Evolutionary conservation across 2,329 filamentous ascomycete species (phyloP), one percentile per base, ranked within the genome.

Genomic region (Trichoderma atroviride): DNA sequence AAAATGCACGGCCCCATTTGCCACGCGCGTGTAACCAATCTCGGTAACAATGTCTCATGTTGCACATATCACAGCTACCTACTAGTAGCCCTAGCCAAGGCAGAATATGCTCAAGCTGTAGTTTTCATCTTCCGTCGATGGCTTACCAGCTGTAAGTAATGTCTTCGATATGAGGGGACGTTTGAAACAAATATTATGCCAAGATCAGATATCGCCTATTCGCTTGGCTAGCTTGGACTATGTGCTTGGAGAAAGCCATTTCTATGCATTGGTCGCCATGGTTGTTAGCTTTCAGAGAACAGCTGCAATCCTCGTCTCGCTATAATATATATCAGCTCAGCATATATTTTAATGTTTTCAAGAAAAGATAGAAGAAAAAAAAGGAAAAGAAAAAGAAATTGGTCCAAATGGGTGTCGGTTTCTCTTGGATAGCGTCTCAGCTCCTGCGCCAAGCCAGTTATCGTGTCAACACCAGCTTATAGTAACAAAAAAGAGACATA

Each of bases 301-400:
- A 13, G 5, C n/a, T 50, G 3, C 10, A 13, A 11, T 5, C 2
- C 9, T 24, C 1, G 0, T 24, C 10, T 43, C 19, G 7, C 16
- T 9, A 10, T 4, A n/a, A n/a, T n/a, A 7, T 7, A n/a, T n/a
- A n/a, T 19, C 7, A 19, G 4, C 11, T n/a, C 16, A 9, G 0
- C 13, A 5, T 47, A 16, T 2, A 2, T 1, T 43, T 6, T 5
- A 19, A 2, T 43, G 9, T 19, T 7, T 43, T 19, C 37, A 40
- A 2, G 5, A 19, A 40, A 5, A 40, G 14, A n/a, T n/a, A n/a
- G n/a, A n/a, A n/a, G n/a, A n/a, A n/a, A n/a, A n/a, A n/a, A n/a
- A n/a, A n/a, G n/a, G n/a, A n/a, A n/a, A n/a, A n/a, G n/a, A n/a
- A n/a, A n/a, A n/a, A n/a, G n/a, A n/a, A 40, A 40, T 40, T 19